Percentiles rank a stretch among this genome's conserved stretches.
These are phyloP conservation scores for Wallacemonas sp. DNA, from an alignment of 208 protist species.

Conservation along the genomic window DNA sequence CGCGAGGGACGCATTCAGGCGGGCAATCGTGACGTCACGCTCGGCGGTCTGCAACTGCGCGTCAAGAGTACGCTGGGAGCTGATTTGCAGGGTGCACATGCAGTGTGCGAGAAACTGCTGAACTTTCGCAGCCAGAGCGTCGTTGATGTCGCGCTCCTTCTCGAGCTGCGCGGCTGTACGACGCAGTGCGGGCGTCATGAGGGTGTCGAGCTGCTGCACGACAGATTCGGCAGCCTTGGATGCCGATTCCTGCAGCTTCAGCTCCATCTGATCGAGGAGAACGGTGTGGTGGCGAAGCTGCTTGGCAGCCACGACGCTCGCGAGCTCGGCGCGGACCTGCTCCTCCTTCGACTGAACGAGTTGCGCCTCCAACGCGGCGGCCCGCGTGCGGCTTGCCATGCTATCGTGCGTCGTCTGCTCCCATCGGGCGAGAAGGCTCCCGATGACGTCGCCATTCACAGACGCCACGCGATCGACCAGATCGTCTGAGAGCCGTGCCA, in stretches of 20 bases:
- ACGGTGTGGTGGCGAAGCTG: not conserved
- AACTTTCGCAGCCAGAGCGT: conserved; percentile 43
- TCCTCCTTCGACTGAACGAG: conserved; percentile 1
- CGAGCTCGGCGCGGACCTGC: conserved; percentile 5
- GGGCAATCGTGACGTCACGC: conserved; percentile 43
- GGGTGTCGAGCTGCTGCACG: conserved; percentile 27
- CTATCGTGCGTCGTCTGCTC: conserved; percentile 23
- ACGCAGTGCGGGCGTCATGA: conserved; percentile 13
- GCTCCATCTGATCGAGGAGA: conserved; percentile 15
- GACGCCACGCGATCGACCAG: conserved; percentile 21
- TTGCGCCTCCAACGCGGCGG: not conserved
- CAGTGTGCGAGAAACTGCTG: conserved; percentile 32
- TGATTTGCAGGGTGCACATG: conserved; percentile 27
- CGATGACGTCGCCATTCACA: conserved; percentile 35
- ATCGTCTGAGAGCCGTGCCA: conserved; percentile 21
- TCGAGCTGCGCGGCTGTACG: conserved; percentile 32
- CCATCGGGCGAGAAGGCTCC: conserved; percentile 17
- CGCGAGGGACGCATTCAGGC: conserved; percentile 42
- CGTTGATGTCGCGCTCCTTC: conserved; percentile 37
- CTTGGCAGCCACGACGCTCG: not conserved
- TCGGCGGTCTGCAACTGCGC: conserved; percentile 49
- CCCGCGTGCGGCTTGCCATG: not conserved
- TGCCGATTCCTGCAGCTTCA: conserved; percentile 1
- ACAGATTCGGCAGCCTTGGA: conserved; percentile 12
- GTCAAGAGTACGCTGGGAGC: conserved; percentile 32